These are phyloP conservation scores for Cyclotella sp. DNA, from an alignment of 108 stramenopile species.

Conservation along the genomic window DNA sequence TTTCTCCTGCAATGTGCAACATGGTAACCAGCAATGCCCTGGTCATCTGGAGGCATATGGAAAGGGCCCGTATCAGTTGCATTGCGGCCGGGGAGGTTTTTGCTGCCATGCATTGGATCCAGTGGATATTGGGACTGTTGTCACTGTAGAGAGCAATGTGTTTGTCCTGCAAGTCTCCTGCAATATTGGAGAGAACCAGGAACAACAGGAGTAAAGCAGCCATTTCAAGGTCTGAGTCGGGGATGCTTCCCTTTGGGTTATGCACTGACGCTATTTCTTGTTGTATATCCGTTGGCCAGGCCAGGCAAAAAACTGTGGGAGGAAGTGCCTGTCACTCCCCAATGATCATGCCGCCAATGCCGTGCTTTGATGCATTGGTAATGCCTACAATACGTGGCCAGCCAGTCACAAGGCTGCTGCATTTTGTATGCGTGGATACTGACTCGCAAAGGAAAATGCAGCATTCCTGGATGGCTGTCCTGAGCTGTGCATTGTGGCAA, in stretches of 20 bases:
- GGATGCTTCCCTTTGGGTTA: conserved; percentile 12
- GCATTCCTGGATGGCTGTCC: background rate
- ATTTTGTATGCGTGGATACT: background rate
- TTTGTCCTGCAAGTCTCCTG: background rate
- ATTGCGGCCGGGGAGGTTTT: conserved; percentile 1
- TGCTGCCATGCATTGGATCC: conserved; percentile 23
- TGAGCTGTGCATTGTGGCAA: background rate
- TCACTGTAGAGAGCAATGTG: too few relatives aligned
- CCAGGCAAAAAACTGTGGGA: conserved; percentile 31
- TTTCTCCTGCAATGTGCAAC: conserved; percentile 23
- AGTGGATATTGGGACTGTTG: background rate
- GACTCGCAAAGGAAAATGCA: background rate
- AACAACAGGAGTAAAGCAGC: background rate
- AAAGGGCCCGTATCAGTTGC: conserved; percentile 16
- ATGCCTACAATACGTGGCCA: conserved; percentile 23
- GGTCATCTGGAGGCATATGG: background rate
- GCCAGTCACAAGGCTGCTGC: background rate
- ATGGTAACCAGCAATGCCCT: conserved; percentile 15
- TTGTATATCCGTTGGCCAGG: conserved; percentile 39
- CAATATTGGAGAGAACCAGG: conserved; percentile 22
- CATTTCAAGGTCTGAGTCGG: conserved; percentile 6
- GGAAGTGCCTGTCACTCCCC: background rate
- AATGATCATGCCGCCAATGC: conserved; percentile 21
- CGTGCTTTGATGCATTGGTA: conserved; percentile 33
- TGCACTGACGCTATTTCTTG: background rate